These are phyloP conservation scores for Phytopythium sindhum DNA, from an alignment of 352 stramenopile species.

Conservation along the genomic window DNA sequence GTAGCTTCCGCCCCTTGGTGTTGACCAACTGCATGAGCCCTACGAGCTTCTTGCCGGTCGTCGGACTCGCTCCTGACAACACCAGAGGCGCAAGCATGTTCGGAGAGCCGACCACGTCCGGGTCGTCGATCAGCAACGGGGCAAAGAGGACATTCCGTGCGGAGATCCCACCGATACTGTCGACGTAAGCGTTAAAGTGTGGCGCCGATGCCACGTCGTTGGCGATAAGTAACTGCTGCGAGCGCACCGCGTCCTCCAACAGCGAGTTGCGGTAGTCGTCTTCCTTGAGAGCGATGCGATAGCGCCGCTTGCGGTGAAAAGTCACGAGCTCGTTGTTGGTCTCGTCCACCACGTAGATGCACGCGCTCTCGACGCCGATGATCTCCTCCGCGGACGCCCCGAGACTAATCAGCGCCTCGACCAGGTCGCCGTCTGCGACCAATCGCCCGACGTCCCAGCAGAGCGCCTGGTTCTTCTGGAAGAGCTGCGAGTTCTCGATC, in stretches of 20 bases:
- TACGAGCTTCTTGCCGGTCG: constrained; percentile 37
- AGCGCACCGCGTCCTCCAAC: constrained; percentile 40
- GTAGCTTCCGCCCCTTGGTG: constrained; percentile 50
- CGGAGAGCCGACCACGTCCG: constrained; percentile 1
- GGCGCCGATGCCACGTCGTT: constrained; percentile 40
- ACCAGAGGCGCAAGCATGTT: no score
- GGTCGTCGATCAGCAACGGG: constrained; percentile 54
- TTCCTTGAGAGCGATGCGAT: constrained; percentile 50
- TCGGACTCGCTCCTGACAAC: neutral
- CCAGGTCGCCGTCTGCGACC: constrained; percentile 55
- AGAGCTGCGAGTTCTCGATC: constrained; percentile 79
- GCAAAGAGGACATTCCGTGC: constrained; percentile 62
- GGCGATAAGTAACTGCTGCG: constrained; percentile 55
- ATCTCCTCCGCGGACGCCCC: constrained; percentile 59
- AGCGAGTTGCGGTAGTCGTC: constrained; percentile 50
- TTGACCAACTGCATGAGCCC: constrained; percentile 71
- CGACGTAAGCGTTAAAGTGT: constrained; percentile 63
- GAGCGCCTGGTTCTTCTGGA: constrained; percentile 75
- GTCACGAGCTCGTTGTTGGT: constrained; percentile 50
- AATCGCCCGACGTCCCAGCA: constrained; percentile 60
- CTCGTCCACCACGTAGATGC: constrained; percentile 57
- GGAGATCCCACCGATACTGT: constrained; percentile 51
- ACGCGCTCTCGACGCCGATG: constrained; percentile 64
- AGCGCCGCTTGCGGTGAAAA: constrained; percentile 66
- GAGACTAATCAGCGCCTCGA: constrained; percentile 54